A percentile compares a stretch with the other conserved stretches of the same genome.
Conservation (phyloP, 2,329 filamentous ascomycete species). For the Aspergillus sclerotialis region DNA sequence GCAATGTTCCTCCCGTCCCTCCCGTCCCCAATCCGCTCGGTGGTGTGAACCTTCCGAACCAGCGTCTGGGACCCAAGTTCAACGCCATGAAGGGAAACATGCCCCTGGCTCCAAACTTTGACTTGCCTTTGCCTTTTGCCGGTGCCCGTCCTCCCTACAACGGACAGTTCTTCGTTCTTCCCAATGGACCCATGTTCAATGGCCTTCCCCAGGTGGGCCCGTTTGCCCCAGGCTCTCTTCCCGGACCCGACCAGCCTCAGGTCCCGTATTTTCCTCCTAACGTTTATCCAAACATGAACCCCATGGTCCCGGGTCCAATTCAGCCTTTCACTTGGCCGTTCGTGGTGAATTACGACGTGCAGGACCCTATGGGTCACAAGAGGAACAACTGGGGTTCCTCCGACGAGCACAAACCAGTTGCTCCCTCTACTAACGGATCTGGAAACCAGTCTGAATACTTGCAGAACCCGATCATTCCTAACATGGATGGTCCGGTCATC, state of each 20-base stretch:
- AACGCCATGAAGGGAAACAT: constrained; percentile 18
- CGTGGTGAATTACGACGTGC: constrained; percentile 26
- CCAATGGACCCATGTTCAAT: constrained; percentile 26
- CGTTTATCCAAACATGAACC: constrained; percentile 31
- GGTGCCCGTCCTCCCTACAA: constrained; percentile 20
- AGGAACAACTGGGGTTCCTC: constrained; percentile 36
- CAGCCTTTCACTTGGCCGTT: constrained; percentile 32
- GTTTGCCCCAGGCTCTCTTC: constrained; percentile 21
- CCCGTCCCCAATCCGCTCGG: constrained; percentile 21
- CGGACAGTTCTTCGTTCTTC: constrained; percentile 24
- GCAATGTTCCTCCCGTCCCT: constrained; percentile 11
- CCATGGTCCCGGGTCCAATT: constrained; percentile 24
- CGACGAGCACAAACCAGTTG: constrained; percentile 40
- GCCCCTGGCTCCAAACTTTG: constrained; percentile 17
- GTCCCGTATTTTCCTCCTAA: constrained; percentile 30
- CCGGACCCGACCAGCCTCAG: constrained; percentile 26
- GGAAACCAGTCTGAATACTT: constrained; percentile 54
- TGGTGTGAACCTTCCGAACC: constrained; percentile 21
- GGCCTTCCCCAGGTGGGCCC: constrained; percentile 21
- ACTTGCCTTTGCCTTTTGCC: no score
- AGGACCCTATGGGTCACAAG: constrained; percentile 29
- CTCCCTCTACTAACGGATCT: constrained; percentile 58
- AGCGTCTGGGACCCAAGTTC: constrained; percentile 21
- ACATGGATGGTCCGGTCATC: constrained; percentile 53
- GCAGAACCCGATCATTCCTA: constrained; percentile 46